Percentiles rank a stretch among this genome's conserved stretches.
Evolutionary conservation across 108 stramenopile genomes (phyloP).

Genomic region (Pinguiococcus pyrenoidosus): DNA sequence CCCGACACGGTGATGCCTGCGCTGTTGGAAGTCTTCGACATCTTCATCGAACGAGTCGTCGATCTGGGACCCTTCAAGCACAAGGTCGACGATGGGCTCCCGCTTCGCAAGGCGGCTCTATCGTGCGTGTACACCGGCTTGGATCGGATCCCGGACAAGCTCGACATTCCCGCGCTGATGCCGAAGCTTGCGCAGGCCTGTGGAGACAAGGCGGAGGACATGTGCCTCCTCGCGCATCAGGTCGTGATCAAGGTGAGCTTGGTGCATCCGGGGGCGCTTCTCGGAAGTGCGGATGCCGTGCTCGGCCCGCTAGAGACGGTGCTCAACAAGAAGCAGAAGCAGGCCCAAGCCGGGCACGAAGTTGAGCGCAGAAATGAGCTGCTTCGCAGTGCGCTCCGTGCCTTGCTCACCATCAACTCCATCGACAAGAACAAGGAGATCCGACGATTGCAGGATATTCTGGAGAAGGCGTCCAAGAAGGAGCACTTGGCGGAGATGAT

Average conservation of each 20-base stretch:
- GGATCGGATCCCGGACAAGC: slow-evolving; percentile 42
- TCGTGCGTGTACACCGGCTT: slow-evolving; percentile 75
- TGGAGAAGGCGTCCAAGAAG: neutral
- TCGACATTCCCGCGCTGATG: slow-evolving; percentile 24
- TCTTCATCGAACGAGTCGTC: slow-evolving; percentile 71
- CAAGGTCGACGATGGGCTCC: slow-evolving; percentile 85
- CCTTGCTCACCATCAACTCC: slow-evolving; percentile 26
- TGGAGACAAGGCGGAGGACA: slow-evolving; percentile 25
- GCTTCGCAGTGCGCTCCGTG: slow-evolving; percentile 30
- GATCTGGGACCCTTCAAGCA: slow-evolving; percentile 98
- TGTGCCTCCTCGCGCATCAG: slow-evolving; percentile 33
- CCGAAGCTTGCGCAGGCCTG: slow-evolving; percentile 31
- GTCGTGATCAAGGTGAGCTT: slow-evolving; percentile 21
- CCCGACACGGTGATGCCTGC: slow-evolving; percentile 54
- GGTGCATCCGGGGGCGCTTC: slow-evolving; percentile 16
- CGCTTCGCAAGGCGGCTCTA: slow-evolving; percentile 81
- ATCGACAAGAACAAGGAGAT: slow-evolving; percentile 5
- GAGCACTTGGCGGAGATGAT: neutral
- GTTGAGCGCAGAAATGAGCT: slow-evolving; percentile 32
- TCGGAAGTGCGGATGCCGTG: slow-evolving; percentile 16
- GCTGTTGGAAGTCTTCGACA: slow-evolving; percentile 53
- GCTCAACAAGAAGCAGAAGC: slow-evolving; percentile 29
- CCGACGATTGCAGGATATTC: neutral
- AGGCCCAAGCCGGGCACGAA: slow-evolving; percentile 24
- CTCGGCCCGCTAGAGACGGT: slow-evolving; percentile 25